Base-by-base conservation (phyloP, 768 basidiomycete species). In the Rhizopogon vinicolor region DNA sequence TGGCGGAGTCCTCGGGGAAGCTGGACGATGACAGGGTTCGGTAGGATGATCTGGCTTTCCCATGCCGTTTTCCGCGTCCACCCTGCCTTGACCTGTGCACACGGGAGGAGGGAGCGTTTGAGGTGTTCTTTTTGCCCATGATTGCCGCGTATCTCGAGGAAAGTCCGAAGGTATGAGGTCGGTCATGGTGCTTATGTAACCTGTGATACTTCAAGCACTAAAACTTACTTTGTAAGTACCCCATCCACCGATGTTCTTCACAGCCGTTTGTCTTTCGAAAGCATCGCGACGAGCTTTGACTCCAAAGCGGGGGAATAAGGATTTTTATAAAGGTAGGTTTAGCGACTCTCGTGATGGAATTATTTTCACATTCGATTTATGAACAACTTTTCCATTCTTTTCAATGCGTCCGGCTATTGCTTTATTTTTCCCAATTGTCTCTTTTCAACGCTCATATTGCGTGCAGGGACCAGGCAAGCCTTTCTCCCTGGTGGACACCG, bases 261-360 rank as follows among this genome's bases (percentile, higher is more conserved):
- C 91, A 19, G 67, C 81, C 14, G 76, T 74, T n/a, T 75, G 83
- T 53, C 75, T 86, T 3, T 90, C 89, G 33, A 95, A 93, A 66
- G 94, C 94, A 19, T 92, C 90, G 0, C 78, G 96, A 54, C 77
- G 84, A 25, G 82, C 93, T 2, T 75, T 98, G 49, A 93, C 88
- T 0, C 78, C 91, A 0, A 98, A 98, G 69, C 74, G 85, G 45
- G 96, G 83, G 14, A 97, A 97, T 75, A 98, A 98, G 65, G 93
- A 99, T 66, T 98, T 79, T 68, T 98, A 97, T 79, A 98, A 98
- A 72, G 96, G 96, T 89, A 7, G n/a, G 72, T 56, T 35, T 22
- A 37, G 9, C 16, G 31, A 50, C n/a, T 7, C 14, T 42, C 39
- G 4, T 33, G 7, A 12, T 33, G 13, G 10, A 33, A 14, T 48